Evolutionary conservation across 441 rosid genomes (phyloP), one percentile per base, ranked within the genome.

Genomic region (Populus tomentosa): DNA sequence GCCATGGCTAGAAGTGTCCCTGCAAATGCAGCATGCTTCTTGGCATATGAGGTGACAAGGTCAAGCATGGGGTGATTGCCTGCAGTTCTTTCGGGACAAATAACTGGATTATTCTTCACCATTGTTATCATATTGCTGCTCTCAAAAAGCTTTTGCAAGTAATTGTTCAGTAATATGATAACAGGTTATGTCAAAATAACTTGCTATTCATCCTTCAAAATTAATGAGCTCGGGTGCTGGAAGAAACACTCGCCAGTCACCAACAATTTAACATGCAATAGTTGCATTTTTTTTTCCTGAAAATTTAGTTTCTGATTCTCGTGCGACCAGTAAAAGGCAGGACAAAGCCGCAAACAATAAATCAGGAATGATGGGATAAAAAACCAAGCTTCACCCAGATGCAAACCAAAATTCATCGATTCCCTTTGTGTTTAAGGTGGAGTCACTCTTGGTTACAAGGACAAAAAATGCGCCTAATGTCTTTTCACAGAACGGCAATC

Each of bases 1-100:
- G 97, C 99, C 53, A 92, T 95, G 99, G 94, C 86, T n/a, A 87
- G 97, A 75, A 95, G 98, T 77, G 86, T 95, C 69, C 97, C 97
- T 24, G 99, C 99, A 18, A 94, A 94, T 87, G 98, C 98, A 46
- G 99, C 97, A 18, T 94, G 97, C 73, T 93, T 95, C 95, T 86
- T 93, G 89, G 99, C 92, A 10, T 90, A 88, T 71, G 98, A 95
- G 80, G 84, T 95, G 80, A 88, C 92, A 21, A 91, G 90, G 76
- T 87, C 99, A 18, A 89, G 94, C 85, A 86, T 95, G 84, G 94
- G 94, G 1, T 93, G 84, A 88, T 79, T 69, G n/a, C 62, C 32
- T 75, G 70, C 24, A 1, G 66, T 11, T 6, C 16, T 71, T 46
- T 14, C n/a, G 20, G 64, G n/a, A 40, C 70, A 6, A 23, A 46